Conservation (phyloP, 2,329 filamentous ascomycete species). For the Penicillium polonicum region DNA sequence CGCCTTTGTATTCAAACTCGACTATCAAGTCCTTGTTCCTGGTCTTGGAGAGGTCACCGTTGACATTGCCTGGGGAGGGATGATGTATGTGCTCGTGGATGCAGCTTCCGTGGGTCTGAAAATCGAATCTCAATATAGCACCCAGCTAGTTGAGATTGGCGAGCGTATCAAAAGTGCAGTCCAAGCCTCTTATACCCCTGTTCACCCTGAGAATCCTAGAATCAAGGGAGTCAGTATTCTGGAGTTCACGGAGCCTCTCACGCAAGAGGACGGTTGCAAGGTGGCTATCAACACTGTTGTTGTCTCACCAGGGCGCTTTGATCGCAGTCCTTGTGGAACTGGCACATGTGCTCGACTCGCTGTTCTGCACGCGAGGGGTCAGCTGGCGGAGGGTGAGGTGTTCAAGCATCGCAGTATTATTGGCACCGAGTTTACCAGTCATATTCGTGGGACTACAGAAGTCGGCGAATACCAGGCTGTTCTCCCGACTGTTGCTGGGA, state of each 20-base stretch:
- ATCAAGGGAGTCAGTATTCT: constrained; percentile 46
- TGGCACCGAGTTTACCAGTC: constrained; percentile 44
- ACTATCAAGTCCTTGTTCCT: constrained; percentile 42
- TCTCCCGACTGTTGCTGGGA: constrained; percentile 44
- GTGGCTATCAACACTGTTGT: constrained; percentile 44
- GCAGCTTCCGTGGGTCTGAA: constrained; percentile 37
- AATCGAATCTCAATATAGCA: constrained; percentile 35
- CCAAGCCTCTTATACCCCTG: constrained; percentile 34
- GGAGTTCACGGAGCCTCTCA: constrained; percentile 41
- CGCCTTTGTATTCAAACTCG: constrained; percentile 44
- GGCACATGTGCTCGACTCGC: constrained; percentile 48
- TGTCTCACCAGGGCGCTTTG: constrained; percentile 48
- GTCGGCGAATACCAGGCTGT: constrained; percentile 44
- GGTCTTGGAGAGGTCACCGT: constrained; percentile 43
- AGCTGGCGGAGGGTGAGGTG: constrained; percentile 37
- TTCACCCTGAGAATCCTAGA: constrained; percentile 46
- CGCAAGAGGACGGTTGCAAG: constrained; percentile 24
- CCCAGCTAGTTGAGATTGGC: constrained; percentile 44
- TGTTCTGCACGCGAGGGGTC: constrained; percentile 44
- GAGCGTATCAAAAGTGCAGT: constrained; percentile 46
- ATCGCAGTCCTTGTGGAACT: constrained; percentile 50
- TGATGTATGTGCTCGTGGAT: constrained; percentile 48
- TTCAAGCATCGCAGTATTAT: constrained; percentile 46
- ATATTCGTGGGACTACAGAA: constrained; percentile 39
- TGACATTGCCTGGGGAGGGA: constrained; percentile 51